These are phyloP conservation scores for Pichia sp. DNA, from an alignment of 1,139 yeast species.

Conservation along the genomic window DNA sequence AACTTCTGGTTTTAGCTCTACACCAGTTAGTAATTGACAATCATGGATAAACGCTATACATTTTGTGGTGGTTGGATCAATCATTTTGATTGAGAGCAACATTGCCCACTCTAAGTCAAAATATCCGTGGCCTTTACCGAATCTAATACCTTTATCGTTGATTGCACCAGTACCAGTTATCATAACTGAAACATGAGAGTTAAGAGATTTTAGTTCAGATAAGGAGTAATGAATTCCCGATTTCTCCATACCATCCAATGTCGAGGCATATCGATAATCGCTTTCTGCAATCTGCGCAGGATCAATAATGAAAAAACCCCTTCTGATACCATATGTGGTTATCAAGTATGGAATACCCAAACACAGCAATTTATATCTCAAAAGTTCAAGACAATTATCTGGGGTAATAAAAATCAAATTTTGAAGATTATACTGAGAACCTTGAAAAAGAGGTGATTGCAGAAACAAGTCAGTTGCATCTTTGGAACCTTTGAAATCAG, in stretches of 20 bases:
- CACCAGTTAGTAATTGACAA: conserved; percentile 19
- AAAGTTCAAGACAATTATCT: conserved; percentile 22
- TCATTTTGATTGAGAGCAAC: conserved; percentile 19
- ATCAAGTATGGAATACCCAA: conserved; percentile 20
- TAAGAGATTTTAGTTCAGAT: conserved; percentile 6
- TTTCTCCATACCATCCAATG: conserved; percentile 24
- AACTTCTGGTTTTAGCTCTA: conserved; percentile 20
- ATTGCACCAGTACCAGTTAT: conserved; percentile 26
- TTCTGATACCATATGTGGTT: conserved; percentile 23
- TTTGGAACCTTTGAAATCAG: conserved; percentile 23
- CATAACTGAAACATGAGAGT: conserved; percentile 16
- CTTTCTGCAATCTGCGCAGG: conserved; percentile 17
- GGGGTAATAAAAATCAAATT: conserved; percentile 21
- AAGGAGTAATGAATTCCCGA: conserved; percentile 15
- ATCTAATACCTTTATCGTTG: conserved; percentile 22
- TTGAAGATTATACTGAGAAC: conserved; percentile 1
- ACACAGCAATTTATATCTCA: conserved; percentile 17
- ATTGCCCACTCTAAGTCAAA: conserved; percentile 26
- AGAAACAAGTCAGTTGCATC: conserved; percentile 13
- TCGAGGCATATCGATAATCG: conserved; percentile 19
- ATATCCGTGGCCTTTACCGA: conserved; percentile 25
- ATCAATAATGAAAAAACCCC: conserved; percentile 22
- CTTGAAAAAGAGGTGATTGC: conserved; percentile 11
- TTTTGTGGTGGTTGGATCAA: conserved; percentile 13
- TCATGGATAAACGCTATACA: conserved; percentile 25